Percentiles rank a stretch among this genome's conserved stretches.
Conservation (phyloP, 495 filamentous ascomycete genomes). For the Elaphomyces granulatus region DNA sequence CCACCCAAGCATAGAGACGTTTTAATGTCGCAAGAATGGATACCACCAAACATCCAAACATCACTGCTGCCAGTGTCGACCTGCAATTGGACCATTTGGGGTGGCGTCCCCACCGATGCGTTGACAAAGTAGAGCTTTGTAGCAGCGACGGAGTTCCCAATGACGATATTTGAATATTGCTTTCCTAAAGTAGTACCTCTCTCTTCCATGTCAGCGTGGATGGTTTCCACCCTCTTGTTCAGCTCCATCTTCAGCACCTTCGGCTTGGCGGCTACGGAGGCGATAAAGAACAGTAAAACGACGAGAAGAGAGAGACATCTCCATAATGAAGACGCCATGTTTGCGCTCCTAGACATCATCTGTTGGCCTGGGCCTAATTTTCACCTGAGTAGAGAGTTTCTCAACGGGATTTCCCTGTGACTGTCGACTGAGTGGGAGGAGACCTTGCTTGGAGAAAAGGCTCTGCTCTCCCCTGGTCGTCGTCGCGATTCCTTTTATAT, state of each 20-base stretch:
- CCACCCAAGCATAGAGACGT: background rate
- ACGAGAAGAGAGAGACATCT: background rate
- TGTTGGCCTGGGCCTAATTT: no score
- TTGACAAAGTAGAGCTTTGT: conserved; percentile 42
- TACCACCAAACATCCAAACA: conserved; percentile 44
- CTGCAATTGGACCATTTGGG: conserved; percentile 38
- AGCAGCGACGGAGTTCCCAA: conserved; percentile 39
- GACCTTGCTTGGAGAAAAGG: no score
- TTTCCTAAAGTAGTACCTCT: background rate
- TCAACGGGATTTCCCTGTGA: no score
- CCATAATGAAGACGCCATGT: no score
- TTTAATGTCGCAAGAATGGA: conserved; percentile 2
- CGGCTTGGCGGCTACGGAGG: conserved; percentile 3
- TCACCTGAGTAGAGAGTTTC: no score
- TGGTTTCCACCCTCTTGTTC: background rate
- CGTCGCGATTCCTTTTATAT: no score
- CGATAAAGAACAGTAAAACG: conserved; percentile 1
- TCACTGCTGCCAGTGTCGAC: conserved; percentile 68
- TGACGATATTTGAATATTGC: conserved; percentile 36
- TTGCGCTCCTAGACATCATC: no score
- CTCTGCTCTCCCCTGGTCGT: no score
- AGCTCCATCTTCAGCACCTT: conserved; percentile 4
- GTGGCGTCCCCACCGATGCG: conserved; percentile 47
- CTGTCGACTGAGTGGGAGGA: no score
- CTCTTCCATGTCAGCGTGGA: background rate